Conservation (phyloP, 805 yeast genomes). For the Ogataea ramenticola region DNA sequence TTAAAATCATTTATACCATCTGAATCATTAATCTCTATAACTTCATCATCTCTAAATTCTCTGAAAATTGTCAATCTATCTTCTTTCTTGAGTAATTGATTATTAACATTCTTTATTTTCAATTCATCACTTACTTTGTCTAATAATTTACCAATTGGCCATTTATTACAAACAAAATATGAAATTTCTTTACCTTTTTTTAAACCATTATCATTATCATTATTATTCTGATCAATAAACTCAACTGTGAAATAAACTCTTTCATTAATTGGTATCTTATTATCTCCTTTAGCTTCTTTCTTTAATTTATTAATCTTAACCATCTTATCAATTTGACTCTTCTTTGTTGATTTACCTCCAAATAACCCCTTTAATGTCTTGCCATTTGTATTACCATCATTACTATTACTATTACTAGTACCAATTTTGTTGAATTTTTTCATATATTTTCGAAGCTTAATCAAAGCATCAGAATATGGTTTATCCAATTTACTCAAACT, state of each 20-base stretch:
- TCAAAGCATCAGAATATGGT: constrained; percentile 11
- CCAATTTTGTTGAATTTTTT: constrained; percentile 8
- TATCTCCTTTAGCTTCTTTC: constrained; percentile 46
- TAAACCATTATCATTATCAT: constrained; percentile 2
- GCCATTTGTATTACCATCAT: not conserved
- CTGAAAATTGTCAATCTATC: constrained; percentile 43
- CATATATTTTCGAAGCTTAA: constrained; percentile 7
- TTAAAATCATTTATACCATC: constrained; percentile 12
- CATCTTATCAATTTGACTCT: constrained; percentile 14
- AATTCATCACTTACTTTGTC: constrained; percentile 44
- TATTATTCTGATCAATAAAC: constrained; percentile 27
- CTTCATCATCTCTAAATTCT: constrained; percentile 21
- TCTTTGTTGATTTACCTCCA: constrained; percentile 1
- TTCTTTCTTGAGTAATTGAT: constrained; percentile 31
- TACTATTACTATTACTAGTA: not conserved
- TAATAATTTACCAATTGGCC: constrained; percentile 55
- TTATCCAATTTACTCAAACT: not conserved
- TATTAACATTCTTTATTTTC: constrained; percentile 43
- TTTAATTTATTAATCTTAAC: constrained; percentile 33
- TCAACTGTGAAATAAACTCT: constrained; percentile 44
- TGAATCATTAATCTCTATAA: constrained; percentile 19
- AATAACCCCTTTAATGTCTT: not conserved
- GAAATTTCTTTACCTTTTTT: constrained; percentile 17
- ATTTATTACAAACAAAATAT: constrained; percentile 42
- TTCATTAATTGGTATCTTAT: constrained; percentile 33